Percentiles rank a stretch among this genome's conserved stretches.
Evolutionary conservation across 805 yeast genomes (phyloP).

Genomic region (Saccharomycopsis microspora): DNA sequence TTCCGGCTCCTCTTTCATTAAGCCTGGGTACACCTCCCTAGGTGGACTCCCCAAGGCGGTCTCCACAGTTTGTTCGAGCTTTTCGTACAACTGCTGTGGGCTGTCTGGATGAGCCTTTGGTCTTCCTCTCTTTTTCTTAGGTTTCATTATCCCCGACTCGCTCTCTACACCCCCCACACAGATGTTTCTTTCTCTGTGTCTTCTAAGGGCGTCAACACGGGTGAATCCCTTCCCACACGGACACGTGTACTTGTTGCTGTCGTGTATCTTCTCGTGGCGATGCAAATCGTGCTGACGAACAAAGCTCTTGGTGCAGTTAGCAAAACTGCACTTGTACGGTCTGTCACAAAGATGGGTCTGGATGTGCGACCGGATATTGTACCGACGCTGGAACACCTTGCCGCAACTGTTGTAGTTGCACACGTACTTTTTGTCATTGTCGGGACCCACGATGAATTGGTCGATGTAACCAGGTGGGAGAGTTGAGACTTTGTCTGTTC

Average conservation of each 20-base stretch:
- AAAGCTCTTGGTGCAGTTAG: conserved; percentile 68
- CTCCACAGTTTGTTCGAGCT: conserved; percentile 11
- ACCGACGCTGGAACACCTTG: conserved; percentile 75
- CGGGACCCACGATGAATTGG: conserved; percentile 71
- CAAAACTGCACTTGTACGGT: conserved; percentile 65
- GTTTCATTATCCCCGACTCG: conserved; percentile 23
- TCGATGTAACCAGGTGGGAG: conserved; percentile 88
- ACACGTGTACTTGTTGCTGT: conserved; percentile 51
- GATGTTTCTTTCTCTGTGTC: conserved; percentile 70
- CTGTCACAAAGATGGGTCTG: conserved; percentile 94
- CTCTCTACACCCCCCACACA: conserved; percentile 62
- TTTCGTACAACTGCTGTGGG: not conserved
- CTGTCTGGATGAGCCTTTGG: conserved; percentile 18
- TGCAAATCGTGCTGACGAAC: conserved; percentile 93
- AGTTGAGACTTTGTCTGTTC: conserved; percentile 35
- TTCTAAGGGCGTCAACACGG: conserved; percentile 75
- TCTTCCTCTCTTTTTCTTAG: conserved; percentile 26
- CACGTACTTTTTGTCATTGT: conserved; percentile 53
- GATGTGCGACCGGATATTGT: conserved; percentile 88
- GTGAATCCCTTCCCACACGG: conserved; percentile 93
- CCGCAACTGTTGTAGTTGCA: conserved; percentile 75
- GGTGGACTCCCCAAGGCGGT: not conserved
- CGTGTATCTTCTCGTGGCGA: conserved; percentile 82
- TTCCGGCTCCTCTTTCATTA: not conserved
- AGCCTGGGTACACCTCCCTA: not conserved